Conservation (phyloP, 2,329 filamentous ascomycete genomes). For the Alternaria gansuensis region DNA sequence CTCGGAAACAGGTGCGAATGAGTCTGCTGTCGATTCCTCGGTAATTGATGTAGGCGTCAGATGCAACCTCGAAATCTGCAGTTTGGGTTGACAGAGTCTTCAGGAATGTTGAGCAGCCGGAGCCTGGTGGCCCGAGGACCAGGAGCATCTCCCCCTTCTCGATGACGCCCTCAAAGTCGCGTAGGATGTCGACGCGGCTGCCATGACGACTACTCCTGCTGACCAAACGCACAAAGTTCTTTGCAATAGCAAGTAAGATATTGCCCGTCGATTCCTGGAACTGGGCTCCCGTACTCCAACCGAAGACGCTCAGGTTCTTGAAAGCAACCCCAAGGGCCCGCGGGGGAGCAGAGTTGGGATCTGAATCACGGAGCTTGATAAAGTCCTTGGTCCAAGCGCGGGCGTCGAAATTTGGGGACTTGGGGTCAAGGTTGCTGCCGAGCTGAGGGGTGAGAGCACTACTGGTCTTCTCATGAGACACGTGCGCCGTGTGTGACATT, state of each 20-base stretch:
- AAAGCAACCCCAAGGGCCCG: conserved; percentile 60
- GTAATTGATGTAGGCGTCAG: conserved; percentile 79
- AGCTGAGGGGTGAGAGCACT: conserved; percentile 39
- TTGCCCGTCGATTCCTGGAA: conserved; percentile 62
- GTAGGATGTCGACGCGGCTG: conserved; percentile 69
- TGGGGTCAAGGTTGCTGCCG: conserved; percentile 57
- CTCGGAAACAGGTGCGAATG: conserved; percentile 80
- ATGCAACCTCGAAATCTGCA: conserved; percentile 77
- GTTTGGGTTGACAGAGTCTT: conserved; percentile 86
- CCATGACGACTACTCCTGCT: conserved; percentile 48
- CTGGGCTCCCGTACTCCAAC: conserved; percentile 59
- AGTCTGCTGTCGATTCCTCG: conserved; percentile 72
- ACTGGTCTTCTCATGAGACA: too few species aligned
- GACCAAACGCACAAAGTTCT: conserved; percentile 43
- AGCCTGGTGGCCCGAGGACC: conserved; percentile 73
- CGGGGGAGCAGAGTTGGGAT: conserved; percentile 53
- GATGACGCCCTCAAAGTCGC: conserved; percentile 72
- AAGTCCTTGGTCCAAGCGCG: conserved; percentile 60
- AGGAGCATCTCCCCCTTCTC: conserved; percentile 77
- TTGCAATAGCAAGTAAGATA: conserved; percentile 51
- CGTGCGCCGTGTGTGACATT: too few species aligned
- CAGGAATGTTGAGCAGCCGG: conserved; percentile 81
- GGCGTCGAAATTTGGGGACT: conserved; percentile 59
- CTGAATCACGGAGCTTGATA: conserved; percentile 56
- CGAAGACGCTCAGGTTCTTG: conserved; percentile 58